Evolutionary conservation across 164 flowering plant species (phyloP).

Genomic region (Tetrastigma voinierianum): DNA sequence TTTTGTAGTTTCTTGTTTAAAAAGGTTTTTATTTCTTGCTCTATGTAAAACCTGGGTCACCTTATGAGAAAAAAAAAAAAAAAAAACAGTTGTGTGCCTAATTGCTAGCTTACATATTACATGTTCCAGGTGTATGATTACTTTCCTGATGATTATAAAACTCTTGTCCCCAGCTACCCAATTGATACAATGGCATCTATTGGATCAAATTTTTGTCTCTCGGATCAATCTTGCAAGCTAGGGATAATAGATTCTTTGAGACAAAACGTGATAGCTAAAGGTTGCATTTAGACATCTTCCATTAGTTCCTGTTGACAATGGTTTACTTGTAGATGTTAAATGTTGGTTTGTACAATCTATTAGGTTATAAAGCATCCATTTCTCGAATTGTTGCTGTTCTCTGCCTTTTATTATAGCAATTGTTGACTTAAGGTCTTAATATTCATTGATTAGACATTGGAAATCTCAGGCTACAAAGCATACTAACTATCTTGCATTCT

Average conservation of each 20-base stretch:
- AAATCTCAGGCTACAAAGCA: not conserved
- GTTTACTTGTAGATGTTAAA: constrained; percentile 1
- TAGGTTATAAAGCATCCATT: not conserved
- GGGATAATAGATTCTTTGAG: constrained; percentile 89
- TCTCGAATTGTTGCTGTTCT: too few relatives aligned
- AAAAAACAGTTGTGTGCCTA: too few relatives aligned
- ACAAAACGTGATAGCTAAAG: constrained; percentile 95
- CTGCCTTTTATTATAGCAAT: not conserved
- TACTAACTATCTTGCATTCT: not conserved
- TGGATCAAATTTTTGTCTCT: constrained; percentile 69
- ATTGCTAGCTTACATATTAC: constrained; percentile 4
- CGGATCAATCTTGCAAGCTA: constrained; percentile 89
- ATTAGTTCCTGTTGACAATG: not conserved
- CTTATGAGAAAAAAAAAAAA: too few relatives aligned
- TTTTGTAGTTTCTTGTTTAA: too few relatives aligned
- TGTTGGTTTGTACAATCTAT: not conserved
- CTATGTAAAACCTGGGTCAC: too few relatives aligned
- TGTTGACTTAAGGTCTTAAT: not conserved
- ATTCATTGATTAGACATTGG: not conserved
- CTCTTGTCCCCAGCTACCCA: constrained; percentile 82
- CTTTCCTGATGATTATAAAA: constrained; percentile 88
- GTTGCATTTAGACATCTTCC: constrained; percentile 28
- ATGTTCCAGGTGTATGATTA: constrained; percentile 76
- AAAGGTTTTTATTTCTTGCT: too few relatives aligned
- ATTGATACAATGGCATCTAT: constrained; percentile 73